phyloP scores from a whole-genome alignment of 2,329 filamentous ascomycete species.

The Amylocarpus encephaloides region DNA sequence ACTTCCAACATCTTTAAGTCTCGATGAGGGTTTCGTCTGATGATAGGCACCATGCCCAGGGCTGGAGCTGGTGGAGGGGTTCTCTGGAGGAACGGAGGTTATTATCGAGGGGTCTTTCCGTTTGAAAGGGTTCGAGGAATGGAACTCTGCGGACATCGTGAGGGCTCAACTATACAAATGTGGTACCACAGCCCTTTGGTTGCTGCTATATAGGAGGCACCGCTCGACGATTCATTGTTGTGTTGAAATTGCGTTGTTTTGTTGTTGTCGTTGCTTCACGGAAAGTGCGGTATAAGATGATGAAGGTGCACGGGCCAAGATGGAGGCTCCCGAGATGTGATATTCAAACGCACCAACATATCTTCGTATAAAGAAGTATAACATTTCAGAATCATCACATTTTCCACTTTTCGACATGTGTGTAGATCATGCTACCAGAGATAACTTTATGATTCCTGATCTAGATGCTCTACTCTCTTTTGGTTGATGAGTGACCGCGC shows the following conservation, averaged over 20 bases:
- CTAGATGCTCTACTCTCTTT: too few species aligned
- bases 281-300: constrained; percentile 9
- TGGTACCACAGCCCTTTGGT: neutral
- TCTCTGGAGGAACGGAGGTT: constrained; percentile 11
- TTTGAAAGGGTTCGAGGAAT: constrained; percentile 32
- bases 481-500: too few species aligned
- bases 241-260: neutral
- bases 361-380: too few species aligned
- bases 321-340: neutral
- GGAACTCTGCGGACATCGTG: constrained; percentile 27
- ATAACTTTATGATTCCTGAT: too few species aligned
- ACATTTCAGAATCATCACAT: too few species aligned
- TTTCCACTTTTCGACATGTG: too few species aligned
- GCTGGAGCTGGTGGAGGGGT: constrained; percentile 14
- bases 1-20: constrained; percentile 9
- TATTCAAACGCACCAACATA: neutral
- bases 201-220: neutral
- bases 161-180: constrained; percentile 4
- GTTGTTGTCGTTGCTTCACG: constrained; percentile 7
- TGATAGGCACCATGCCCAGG: constrained; percentile 14
- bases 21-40: constrained; percentile 11
- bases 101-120: constrained; percentile 22
- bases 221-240: constrained; percentile 3
- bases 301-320: neutral
- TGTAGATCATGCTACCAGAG: too few species aligned